phyloP scores from a whole-genome alignment of 768 basidiomycete genomes.

The Podaxis rugospora region DNA sequence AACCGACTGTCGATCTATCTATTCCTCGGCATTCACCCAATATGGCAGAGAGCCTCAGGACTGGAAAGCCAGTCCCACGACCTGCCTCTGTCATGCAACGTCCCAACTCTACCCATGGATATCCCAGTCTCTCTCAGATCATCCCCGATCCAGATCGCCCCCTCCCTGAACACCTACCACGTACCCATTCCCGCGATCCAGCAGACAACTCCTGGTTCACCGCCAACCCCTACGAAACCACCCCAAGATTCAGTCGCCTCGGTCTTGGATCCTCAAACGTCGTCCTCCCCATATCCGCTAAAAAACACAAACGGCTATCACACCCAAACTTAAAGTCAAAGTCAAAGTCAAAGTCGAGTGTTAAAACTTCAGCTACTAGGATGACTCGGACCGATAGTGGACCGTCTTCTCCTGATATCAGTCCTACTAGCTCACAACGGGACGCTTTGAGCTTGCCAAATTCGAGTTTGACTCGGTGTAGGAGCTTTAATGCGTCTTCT shows the following conservation, averaged over 20 bases:
- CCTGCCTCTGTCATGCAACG: neutral
- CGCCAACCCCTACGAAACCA: conserved; percentile 27
- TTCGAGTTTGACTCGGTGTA: neutral
- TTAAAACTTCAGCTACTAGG: neutral
- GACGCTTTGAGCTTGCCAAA: neutral
- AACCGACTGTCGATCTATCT: neutral
- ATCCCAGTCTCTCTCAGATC: conserved; percentile 7
- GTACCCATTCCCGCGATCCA: conserved; percentile 9
- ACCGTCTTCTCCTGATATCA: neutral
- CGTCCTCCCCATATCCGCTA: conserved; percentile 37
- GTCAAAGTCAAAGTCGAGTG: neutral
- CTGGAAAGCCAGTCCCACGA: neutral
- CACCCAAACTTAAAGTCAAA: no score
- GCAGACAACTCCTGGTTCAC: conserved; percentile 32
- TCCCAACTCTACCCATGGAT: conserved; percentile 5
- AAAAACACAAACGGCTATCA: conserved; percentile 19
- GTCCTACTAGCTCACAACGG: neutral
- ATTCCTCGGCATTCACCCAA: neutral
- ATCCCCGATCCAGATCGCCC: conserved; percentile 3
- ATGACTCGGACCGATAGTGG: neutral
- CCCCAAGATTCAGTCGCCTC: conserved; percentile 37
- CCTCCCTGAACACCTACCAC: conserved; percentile 7
- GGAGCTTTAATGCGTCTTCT: neutral
- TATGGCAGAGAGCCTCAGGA: neutral
- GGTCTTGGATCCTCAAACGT: conserved; percentile 28